phyloP scores from a whole-genome alignment of 495 filamentous ascomycete species.

The Pseudoneurospora amorphoporcata region DNA sequence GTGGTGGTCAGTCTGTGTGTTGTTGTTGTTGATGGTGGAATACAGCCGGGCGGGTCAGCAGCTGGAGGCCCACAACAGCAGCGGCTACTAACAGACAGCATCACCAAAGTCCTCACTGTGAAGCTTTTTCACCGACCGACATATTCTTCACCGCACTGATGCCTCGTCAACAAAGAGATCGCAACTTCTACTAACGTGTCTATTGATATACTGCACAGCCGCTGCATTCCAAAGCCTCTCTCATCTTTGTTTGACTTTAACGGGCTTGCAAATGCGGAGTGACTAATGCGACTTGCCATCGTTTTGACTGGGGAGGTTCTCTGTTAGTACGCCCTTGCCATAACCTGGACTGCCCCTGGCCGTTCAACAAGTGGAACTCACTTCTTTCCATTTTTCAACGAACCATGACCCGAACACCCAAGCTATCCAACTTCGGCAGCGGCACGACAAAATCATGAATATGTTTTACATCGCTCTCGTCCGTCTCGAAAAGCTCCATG shows the following conservation, averaged over 20 bases:
- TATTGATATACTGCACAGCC: too few species aligned
- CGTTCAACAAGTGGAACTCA: background rate
- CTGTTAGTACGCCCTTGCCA: background rate
- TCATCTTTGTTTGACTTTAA: background rate
- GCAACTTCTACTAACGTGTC: background rate
- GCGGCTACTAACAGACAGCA: background rate
- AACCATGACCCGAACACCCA: conserved; percentile 24
- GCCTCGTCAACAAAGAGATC: background rate
- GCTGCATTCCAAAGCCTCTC: too few species aligned
- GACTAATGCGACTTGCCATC: background rate
- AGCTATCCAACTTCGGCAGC: conserved; percentile 18
- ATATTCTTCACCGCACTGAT: background rate
- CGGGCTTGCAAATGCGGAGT: background rate
- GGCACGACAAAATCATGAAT: conserved; percentile 19
- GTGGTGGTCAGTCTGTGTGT: too few species aligned
- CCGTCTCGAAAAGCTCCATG: conserved; percentile 23
- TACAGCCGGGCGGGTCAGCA: too few species aligned
- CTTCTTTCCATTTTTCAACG: background rate
- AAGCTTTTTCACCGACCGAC: background rate
- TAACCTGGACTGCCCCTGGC: background rate
- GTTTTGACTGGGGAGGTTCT: background rate
- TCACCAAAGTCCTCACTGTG: background rate
- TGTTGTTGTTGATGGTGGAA: too few species aligned
- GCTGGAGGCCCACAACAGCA: background rate
- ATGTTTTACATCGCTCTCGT: conserved; percentile 23